Evolutionary conservation across 495 filamentous ascomycete genomes (phyloP), one percentile per base, ranked within the genome.

Genomic region (Daldinia grandis): DNA sequence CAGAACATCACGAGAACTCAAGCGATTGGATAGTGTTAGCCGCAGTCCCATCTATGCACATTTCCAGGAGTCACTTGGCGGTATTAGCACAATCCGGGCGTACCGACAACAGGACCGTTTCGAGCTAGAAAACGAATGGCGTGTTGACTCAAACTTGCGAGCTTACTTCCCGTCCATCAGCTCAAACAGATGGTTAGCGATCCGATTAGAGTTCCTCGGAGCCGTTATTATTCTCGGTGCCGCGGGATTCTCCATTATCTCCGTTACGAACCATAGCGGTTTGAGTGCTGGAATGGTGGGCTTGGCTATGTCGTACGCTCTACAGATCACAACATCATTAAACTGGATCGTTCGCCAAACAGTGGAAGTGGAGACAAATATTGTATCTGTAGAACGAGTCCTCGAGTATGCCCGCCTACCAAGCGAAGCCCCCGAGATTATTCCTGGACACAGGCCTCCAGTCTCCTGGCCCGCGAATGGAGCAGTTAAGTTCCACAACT

Each of bases 341-440:
- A 99, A 99, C 83, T 99, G 95, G 95, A 98, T 99, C 74, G 96
- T 99, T 50, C 91, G 96, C 59, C 96, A 99, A 82, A 97, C 95
- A 4, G 96, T 99, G 15, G 96, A 99, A 80, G 96, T 98, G 31
- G 96, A 99, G 84, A 98, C 95, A 38, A 99, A 99, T 80, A 98
- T 98, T 68, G 95, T 99, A 62, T 97, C 96, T 10, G 96, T 99
- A 59, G 96, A 99, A 86, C 91, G 96, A 66, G 93, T 98, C 44
- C 89, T 98, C 64, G 96, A 99, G 81, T 99, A 99, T 79, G 92
- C 95, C 62, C 87, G 87, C 68, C 87, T 98, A 68, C 95, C 95
- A 30, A 95, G 92, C 79, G 96, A 99, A 81, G 95, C 96, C 53
- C 93, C 94, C 24, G 96, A 99, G 73, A 91, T 98, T 64, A 92